Conservation (phyloP, 495 filamentous ascomycete species). For the Copromyces sp. region DNA sequence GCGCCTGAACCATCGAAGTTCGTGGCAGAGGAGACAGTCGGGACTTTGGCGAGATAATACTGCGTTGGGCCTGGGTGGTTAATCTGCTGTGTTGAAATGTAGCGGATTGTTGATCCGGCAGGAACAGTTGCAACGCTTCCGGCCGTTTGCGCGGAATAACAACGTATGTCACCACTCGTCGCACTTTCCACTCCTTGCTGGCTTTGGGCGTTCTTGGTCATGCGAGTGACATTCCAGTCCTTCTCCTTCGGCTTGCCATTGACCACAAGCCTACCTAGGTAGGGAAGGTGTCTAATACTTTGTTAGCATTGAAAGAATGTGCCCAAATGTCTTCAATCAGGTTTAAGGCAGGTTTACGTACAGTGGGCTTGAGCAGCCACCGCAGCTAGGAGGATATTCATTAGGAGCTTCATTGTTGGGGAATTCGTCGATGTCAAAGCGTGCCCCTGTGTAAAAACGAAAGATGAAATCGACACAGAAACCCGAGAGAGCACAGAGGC, state of each 20-base stretch:
- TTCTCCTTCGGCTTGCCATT: conserved; percentile 28
- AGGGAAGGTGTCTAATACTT: conserved; percentile 28
- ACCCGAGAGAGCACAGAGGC: too few relatives aligned
- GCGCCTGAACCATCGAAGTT: conserved; percentile 38
- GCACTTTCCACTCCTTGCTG: conserved; percentile 32
- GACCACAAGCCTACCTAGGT: conserved; percentile 28
- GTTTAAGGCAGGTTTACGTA: conserved; percentile 4
- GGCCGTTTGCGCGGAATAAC: conserved; percentile 31
- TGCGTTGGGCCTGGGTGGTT: conserved; percentile 40
- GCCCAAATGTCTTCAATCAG: background rate
- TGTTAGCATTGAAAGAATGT: background rate
- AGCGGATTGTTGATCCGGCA: conserved; percentile 36
- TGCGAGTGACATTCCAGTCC: conserved; percentile 34
- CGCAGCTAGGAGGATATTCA: conserved; percentile 16
- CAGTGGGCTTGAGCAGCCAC: conserved; percentile 26
- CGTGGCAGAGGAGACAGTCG: conserved; percentile 27
- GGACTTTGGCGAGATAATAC: conserved; percentile 40
- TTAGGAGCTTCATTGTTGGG: conserved; percentile 19
- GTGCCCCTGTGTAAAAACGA: background rate
- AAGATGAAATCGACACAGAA: background rate
- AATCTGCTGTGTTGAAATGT: conserved; percentile 34
- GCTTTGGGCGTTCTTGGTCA: conserved; percentile 30
- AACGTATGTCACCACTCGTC: conserved; percentile 35
- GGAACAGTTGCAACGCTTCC: conserved; percentile 28
- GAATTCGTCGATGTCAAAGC: background rate